Evolutionary conservation across 805 yeast genomes (phyloP), one percentile per base, ranked within the genome.

Genomic region (Blastobotrys muscicola): DNA sequence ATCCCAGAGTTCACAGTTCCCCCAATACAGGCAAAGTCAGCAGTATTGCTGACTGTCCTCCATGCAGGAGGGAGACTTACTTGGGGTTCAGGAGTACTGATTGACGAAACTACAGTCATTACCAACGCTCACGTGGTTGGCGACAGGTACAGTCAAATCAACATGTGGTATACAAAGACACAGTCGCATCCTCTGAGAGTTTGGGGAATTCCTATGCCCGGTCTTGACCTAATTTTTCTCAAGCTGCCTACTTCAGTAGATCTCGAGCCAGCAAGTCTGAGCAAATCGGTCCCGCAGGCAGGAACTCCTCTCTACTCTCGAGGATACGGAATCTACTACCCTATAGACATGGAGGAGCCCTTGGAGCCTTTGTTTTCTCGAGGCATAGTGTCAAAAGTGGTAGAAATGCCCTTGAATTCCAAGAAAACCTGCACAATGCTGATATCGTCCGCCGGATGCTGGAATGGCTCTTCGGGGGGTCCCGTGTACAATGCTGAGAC

Each of bases 401-500:
- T 55, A 12, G 26, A 41, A 6, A 40, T 55, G 54, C 48, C 45
- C 2, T 37, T 53, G 29, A 33, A 33, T 36, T 45, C 46, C 6
- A 29, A 39, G 10, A 5, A 23, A 11, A 10, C 23, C 11, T 9
- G 16, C 33, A 11, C 34, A 38, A 7, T 63, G 62, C 42, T 59
- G 7, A 52, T 62, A 3, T 43, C 59, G 9, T 50, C 62, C 1
- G 60, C 67, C 2, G 57, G 58, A 16, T 63, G 67, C 51, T 63
- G 67, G 67, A 63, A 63, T 30, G 67, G 67, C 1, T 61, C 66
- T 13, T 61, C 66, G 8, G 67, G 67, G 4, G 67, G 67, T 6
- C 65, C 56, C 0, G 47, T 63, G 4, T 48, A 59, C 36, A 50
- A 57, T 42, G 13, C 34, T 3, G 29, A 29, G 4, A 13, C 43